Evolutionary conservation across 768 basidiomycete species (phyloP).

Genomic region (Xanthoconium purpureum): DNA sequence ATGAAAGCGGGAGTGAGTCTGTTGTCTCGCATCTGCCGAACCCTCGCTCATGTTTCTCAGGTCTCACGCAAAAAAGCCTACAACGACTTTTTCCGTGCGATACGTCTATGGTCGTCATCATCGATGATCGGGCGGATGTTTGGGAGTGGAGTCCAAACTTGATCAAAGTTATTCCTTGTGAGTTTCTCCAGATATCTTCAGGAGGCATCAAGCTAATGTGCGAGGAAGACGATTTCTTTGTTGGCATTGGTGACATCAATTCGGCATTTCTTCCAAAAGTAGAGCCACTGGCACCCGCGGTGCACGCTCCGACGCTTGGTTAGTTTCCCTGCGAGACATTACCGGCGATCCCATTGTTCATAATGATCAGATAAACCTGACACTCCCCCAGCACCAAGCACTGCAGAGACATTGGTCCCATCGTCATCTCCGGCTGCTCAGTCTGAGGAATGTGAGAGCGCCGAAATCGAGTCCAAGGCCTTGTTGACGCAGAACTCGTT

Average conservation of each 20-base stretch:
- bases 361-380: constrained; percentile 21
- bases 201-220: not conserved
- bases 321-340: constrained; percentile 6
- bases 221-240: constrained; percentile 87
- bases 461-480: constrained; percentile 47
- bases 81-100: constrained; percentile 94
- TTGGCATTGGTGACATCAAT: constrained; percentile 98
- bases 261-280: constrained; percentile 87
- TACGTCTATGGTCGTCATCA: constrained; percentile 98
- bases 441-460: constrained; percentile 43
- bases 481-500: constrained; percentile 69
- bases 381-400: constrained; percentile 16
- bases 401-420: constrained; percentile 8
- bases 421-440: constrained; percentile 11
- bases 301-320: constrained; percentile 23
- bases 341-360: not conserved
- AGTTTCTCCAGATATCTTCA: constrained; percentile 24
- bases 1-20: constrained; percentile 92
- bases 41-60: constrained; percentile 37
- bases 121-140: constrained; percentile 97
- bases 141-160: constrained; percentile 98
- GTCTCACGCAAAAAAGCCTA: constrained; percentile 87
- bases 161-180: constrained; percentile 95
- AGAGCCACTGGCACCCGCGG: constrained; percentile 40
- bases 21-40: not conserved